Evolutionary conservation across 345 rosid genomes (phyloP).

Genomic region (Bruguiera parviflora): DNA sequence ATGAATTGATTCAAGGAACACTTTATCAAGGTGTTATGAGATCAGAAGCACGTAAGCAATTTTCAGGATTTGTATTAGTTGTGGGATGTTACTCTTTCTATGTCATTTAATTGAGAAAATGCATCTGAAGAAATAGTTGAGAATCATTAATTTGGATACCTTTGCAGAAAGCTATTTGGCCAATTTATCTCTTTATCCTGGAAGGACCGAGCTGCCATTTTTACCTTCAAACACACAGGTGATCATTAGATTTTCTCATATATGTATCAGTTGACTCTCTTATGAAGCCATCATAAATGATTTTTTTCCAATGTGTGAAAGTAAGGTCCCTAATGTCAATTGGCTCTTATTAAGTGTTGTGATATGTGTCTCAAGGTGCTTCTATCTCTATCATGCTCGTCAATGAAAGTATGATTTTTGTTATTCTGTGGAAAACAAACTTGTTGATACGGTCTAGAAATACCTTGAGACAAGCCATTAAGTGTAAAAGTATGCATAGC

Average conservation of each 20-base stretch:
- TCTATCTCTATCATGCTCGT: too few relatives aligned
- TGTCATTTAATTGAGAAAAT: slow-evolving; percentile 3
- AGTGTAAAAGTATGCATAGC: too few relatives aligned
- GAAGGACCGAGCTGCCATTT: slow-evolving; percentile 84
- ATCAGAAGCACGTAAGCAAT: slow-evolving; percentile 67
- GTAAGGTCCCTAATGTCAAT: too few relatives aligned
- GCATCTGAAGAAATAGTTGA: slow-evolving; percentile 6
- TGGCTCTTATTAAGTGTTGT: too few relatives aligned
- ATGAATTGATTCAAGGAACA: slow-evolving; percentile 61
- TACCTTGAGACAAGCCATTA: too few relatives aligned
- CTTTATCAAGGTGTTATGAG: slow-evolving; percentile 62
- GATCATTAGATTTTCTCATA: not conserved
- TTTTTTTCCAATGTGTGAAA: too few relatives aligned
- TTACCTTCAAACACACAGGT: slow-evolving; percentile 84
- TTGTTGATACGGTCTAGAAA: too few relatives aligned
- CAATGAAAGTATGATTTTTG: too few relatives aligned
- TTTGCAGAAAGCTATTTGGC: slow-evolving; percentile 85
- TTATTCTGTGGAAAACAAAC: too few relatives aligned
- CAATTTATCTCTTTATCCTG: slow-evolving; percentile 85
- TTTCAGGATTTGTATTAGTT: not conserved
- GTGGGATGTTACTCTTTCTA: not conserved
- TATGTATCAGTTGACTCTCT: not conserved
- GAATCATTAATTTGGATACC: slow-evolving; percentile 4
- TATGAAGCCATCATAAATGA: too few relatives aligned
- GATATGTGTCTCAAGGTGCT: too few relatives aligned